Conservation (phyloP, 2,329 filamentous ascomycete genomes). For the Aspergillus chevalieri region DNA sequence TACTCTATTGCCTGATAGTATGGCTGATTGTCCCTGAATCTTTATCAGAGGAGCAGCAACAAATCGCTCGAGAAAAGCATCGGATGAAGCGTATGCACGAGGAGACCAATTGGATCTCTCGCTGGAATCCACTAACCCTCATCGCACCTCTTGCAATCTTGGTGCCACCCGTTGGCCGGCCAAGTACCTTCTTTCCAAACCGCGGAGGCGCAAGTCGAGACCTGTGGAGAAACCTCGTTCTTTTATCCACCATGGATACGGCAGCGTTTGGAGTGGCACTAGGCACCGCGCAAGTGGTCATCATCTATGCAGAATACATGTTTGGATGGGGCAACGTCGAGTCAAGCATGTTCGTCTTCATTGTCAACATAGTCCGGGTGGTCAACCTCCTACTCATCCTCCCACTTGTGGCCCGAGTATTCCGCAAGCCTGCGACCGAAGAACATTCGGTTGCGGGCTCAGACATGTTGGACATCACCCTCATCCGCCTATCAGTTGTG, state of each 20-base stretch:
- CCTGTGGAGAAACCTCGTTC: conserved; percentile 72
- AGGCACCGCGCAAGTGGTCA: conserved; percentile 70
- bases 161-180: conserved; percentile 51
- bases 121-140: conserved; percentile 55
- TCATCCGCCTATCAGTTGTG: conserved; percentile 68
- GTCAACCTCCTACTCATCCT: conserved; percentile 67
- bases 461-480: conserved; percentile 68
- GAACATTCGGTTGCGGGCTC: conserved; percentile 58
- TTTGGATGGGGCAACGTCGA: conserved; percentile 81
- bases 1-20: conserved; percentile 67
- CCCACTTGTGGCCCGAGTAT: conserved; percentile 68
- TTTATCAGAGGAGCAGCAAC: conserved; percentile 65
- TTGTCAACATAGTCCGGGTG: conserved; percentile 72
- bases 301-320: conserved; percentile 74
- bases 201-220: conserved; percentile 55
- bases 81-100: conserved; percentile 32
- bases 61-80: conserved; percentile 64
- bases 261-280: conserved; percentile 76
- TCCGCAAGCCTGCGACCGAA: conserved; percentile 46
- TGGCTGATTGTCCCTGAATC: conserved; percentile 75
- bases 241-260: conserved; percentile 74
- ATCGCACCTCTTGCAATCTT: conserved; percentile 72
- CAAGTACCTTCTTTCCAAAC: conserved; percentile 22
- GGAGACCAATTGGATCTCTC: conserved; percentile 25
- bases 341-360: conserved; percentile 71